These are phyloP conservation scores for Inonotus hispidus DNA, from an alignment of 1,284 basidiomycete species.

Conservation along the genomic window DNA sequence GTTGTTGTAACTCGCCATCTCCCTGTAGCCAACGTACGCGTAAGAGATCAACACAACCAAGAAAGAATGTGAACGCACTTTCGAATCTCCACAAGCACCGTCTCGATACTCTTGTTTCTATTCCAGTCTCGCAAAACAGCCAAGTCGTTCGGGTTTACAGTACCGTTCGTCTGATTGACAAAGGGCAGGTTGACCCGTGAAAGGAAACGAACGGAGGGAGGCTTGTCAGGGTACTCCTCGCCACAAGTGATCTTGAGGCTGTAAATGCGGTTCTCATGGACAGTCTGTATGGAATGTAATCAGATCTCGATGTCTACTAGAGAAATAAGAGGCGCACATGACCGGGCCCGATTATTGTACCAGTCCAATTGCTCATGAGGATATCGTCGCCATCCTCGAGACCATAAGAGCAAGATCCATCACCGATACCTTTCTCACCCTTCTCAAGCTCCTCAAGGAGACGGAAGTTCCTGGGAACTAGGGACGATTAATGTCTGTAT, in stretches of 20 bases:
- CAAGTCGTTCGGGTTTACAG: constrained; percentile 71
- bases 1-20: constrained; percentile 91
- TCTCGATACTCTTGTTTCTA: constrained; percentile 76
- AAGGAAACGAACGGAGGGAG: constrained; percentile 79
- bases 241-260: constrained; percentile 89
- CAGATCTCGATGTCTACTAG: constrained; percentile 15
- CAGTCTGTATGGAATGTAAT: constrained; percentile 51
- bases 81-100: constrained; percentile 84
- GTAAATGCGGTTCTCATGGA: constrained; percentile 99
- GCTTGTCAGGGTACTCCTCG: constrained; percentile 74
- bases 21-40: constrained; percentile 44
- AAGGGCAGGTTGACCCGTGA: constrained; percentile 96
- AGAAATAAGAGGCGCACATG: constrained; percentile 56
- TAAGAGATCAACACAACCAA: background rate
- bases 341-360: constrained; percentile 96
- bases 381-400: constrained; percentile 90
- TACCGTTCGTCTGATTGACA: constrained; percentile 69
- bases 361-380: constrained; percentile 98
- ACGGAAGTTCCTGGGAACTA: constrained; percentile 95
- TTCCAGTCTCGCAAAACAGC: constrained; percentile 71
- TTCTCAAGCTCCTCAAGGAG: constrained; percentile 98
- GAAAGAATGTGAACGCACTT: constrained; percentile 45
- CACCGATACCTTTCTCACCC: constrained; percentile 98
- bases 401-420: constrained; percentile 95
- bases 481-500: background rate